These are phyloP conservation scores for Hyphopichia fennica DNA, from an alignment of 1,139 yeast species.

Conservation along the genomic window DNA sequence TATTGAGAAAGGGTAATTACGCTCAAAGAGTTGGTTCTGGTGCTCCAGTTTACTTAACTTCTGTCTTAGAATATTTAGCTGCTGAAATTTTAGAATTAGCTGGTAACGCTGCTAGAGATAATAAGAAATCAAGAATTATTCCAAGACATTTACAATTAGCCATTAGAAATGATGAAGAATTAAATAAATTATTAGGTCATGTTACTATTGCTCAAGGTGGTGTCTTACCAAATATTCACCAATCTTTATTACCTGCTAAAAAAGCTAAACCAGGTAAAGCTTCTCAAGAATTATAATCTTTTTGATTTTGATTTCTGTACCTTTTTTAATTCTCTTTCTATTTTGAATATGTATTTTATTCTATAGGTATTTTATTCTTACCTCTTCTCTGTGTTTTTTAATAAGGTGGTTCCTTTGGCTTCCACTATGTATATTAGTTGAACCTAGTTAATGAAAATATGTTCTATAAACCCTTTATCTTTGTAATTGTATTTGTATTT, in stretches of 20 bases:
- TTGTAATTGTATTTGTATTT: neutral
- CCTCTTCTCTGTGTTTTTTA: neutral
- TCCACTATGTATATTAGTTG: slow-evolving; percentile 18
- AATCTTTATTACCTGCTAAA: slow-evolving; percentile 94
- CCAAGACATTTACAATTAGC: slow-evolving; percentile 56
- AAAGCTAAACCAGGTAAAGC: slow-evolving; percentile 73
- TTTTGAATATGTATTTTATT: slow-evolving; percentile 5
- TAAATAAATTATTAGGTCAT: slow-evolving; percentile 72
- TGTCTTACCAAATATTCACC: slow-evolving; percentile 96
- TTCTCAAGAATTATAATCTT: slow-evolving; percentile 77
- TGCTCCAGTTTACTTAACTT: slow-evolving; percentile 55
- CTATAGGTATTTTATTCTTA: neutral
- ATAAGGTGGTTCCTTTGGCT: neutral
- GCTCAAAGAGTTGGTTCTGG: slow-evolving; percentile 59
- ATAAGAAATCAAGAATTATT: slow-evolving; percentile 57
- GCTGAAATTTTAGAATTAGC: slow-evolving; percentile 58
- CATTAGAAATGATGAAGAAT: slow-evolving; percentile 56
- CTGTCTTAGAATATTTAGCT: slow-evolving; percentile 53
- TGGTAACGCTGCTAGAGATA: slow-evolving; percentile 60
- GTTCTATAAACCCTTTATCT: slow-evolving; percentile 4
- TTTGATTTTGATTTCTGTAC: neutral
- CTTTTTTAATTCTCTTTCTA: slow-evolving; percentile 3
- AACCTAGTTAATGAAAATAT: slow-evolving; percentile 11
- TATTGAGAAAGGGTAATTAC: slow-evolving; percentile 55
- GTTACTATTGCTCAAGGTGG: slow-evolving; percentile 98